phyloP scores from a whole-genome alignment of 257 asterid genomes.

The Orobanche coerulescens region DNA sequence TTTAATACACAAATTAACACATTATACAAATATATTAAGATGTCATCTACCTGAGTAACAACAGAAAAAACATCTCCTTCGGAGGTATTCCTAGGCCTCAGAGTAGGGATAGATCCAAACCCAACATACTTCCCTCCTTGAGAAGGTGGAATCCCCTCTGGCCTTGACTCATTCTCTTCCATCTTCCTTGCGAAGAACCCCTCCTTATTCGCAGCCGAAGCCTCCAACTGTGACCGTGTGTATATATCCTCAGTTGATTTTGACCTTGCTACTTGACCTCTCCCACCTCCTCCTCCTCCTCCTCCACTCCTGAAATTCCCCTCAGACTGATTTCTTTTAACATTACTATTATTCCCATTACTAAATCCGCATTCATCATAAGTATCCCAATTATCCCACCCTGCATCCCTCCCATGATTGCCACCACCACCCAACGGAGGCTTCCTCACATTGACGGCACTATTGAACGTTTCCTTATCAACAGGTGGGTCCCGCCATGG shows the following conservation, averaged over 20 bases:
- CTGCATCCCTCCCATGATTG: too few species aligned
- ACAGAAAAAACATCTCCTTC: conserved; percentile 63
- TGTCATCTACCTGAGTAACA: conserved; percentile 42
- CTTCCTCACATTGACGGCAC: conserved; percentile 39
- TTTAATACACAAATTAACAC: background rate
- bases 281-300: too few species aligned
- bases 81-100: conserved; percentile 30
- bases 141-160: conserved; percentile 63
- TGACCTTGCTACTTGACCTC: too few species aligned
- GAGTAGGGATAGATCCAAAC: conserved; percentile 52
- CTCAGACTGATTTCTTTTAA: conserved; percentile 52
- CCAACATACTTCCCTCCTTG: conserved; percentile 79
- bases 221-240: conserved; percentile 44
- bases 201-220: conserved; percentile 61
- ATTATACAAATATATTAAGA: background rate
- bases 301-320: conserved; percentile 62
- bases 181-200: conserved; percentile 47
- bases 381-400: conserved; percentile 81
- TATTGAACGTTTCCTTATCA: conserved; percentile 34
- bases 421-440: conserved; percentile 1
- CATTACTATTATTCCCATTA: conserved; percentile 16
- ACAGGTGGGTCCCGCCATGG: conserved; percentile 72
- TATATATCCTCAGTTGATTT: conserved; percentile 49
- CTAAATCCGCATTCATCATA: conserved; percentile 40
- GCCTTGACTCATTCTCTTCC: conserved; percentile 49